These are phyloP conservation scores for Strobilomyces echinocephalus DNA, from an alignment of 768 basidiomycete genomes.

Conservation along the genomic window DNA sequence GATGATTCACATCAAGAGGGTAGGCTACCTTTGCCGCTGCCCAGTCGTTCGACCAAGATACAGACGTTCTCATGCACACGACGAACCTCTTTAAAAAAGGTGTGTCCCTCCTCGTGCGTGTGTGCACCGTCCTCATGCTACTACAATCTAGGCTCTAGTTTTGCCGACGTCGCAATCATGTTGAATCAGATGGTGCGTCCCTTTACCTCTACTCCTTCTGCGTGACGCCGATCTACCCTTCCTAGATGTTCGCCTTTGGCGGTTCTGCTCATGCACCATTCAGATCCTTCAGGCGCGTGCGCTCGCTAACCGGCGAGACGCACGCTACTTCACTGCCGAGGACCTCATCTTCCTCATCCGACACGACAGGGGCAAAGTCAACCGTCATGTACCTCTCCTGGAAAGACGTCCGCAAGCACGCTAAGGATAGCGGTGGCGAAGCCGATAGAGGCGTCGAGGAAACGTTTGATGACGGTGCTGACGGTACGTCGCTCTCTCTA, in stretches of 20 bases:
- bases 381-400: constrained; percentile 91
- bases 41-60: constrained; percentile 89
- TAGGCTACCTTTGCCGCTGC: constrained; percentile 93
- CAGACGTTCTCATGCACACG: constrained; percentile 95
- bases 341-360: constrained; percentile 96
- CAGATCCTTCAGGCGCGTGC: constrained; percentile 88
- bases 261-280: constrained; percentile 25
- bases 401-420: constrained; percentile 96
- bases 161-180: too few relatives aligned
- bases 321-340: constrained; percentile 84
- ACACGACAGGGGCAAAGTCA: constrained; percentile 90
- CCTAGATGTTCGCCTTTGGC: constrained; percentile 94
- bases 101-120: constrained; percentile 29
- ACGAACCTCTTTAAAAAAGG: constrained; percentile 96
- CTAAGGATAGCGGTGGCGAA: constrained; percentile 84
- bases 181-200: constrained; percentile 65
- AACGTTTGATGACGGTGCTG: constrained; percentile 75
- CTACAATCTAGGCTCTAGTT: too few relatives aligned
- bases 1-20: constrained; percentile 85
- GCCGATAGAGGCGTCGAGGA: constrained; percentile 80
- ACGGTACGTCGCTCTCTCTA: constrained; percentile 44
- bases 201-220: neutral
- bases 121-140: too few relatives aligned
- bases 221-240: neutral
- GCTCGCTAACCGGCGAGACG: constrained; percentile 75